Conservation (phyloP, 192 early-diverging fungal genomes). For the Coemansia pectinata region DNA sequence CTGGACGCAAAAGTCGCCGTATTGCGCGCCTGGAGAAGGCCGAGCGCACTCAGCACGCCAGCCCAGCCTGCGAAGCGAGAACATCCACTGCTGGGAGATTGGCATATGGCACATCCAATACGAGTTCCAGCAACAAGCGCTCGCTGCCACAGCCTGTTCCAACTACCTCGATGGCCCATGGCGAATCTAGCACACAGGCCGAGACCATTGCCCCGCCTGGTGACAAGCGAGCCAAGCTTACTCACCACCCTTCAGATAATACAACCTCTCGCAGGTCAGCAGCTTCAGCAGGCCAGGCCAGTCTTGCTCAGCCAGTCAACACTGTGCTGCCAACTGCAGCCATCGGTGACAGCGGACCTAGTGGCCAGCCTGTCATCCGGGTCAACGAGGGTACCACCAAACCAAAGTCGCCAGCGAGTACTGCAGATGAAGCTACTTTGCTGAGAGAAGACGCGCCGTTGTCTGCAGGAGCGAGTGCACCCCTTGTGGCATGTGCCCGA, state of each 20-base stretch:
- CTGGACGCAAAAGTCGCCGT: constrained; percentile 71
- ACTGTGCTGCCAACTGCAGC: background rate
- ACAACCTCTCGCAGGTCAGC: background rate
- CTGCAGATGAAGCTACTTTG: background rate
- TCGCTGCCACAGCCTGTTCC: background rate
- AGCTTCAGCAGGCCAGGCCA: background rate
- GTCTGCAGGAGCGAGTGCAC: background rate
- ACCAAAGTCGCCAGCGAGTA: background rate
- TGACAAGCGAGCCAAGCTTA: constrained; percentile 13
- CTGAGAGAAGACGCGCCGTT: background rate
- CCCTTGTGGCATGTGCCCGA: background rate
- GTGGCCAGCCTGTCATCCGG: background rate
- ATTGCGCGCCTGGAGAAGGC: constrained; percentile 73
- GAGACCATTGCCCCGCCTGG: background rate
- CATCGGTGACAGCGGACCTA: background rate
- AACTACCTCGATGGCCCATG: background rate
- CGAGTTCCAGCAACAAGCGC: constrained; percentile 11
- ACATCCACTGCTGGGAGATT: background rate
- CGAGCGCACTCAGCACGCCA: constrained; percentile 12
- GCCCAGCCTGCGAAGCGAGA: background rate
- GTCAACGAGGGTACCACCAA: background rate
- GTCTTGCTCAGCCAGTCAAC: background rate
- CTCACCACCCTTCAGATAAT: background rate
- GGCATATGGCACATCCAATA: background rate
- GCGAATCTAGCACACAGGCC: background rate